Evolutionary conservation across 202 grass and related monocot genomes (phyloP).

Genomic region (Panicum virgatum): DNA sequence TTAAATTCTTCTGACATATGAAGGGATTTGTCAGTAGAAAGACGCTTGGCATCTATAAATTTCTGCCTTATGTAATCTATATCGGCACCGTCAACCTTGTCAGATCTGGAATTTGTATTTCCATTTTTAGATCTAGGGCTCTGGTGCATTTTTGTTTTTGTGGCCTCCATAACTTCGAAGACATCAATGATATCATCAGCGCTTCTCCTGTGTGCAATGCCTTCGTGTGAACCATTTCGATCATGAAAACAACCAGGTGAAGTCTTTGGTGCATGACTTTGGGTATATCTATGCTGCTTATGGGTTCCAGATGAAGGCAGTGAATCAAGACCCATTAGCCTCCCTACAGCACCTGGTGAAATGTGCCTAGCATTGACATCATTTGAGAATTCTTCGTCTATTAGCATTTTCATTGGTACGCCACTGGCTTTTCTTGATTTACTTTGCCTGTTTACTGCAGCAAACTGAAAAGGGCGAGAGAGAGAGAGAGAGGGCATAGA

Average conservation of each 20-base stretch:
- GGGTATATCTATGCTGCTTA: slow-evolving; percentile 35
- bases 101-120: slow-evolving; percentile 43
- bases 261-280: slow-evolving; percentile 21
- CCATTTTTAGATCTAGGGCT: slow-evolving; percentile 43
- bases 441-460: slow-evolving; percentile 37
- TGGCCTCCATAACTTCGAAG: slow-evolving; percentile 81
- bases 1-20: slow-evolving; percentile 75
- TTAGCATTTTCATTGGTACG: slow-evolving; percentile 65
- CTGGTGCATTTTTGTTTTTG: slow-evolving; percentile 57
- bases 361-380: slow-evolving; percentile 60
- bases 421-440: slow-evolving; percentile 53
- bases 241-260: slow-evolving; percentile 52
- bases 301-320: slow-evolving; percentile 50
- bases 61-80: slow-evolving; percentile 79
- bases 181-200: slow-evolving; percentile 79
- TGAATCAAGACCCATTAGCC: slow-evolving; percentile 94
- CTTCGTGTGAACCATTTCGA: slow-evolving; percentile 46
- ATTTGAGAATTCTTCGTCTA: slow-evolving; percentile 82
- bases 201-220: slow-evolving; percentile 46
- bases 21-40: slow-evolving; percentile 66
- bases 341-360: slow-evolving; percentile 80
- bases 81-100: slow-evolving; percentile 41
- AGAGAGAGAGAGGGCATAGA: not conserved
- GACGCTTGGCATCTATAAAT: slow-evolving; percentile 75
- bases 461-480: slow-evolving; percentile 48